Base-by-base conservation (phyloP, 108 stramenopile genomes). In the Parietichytrium sp. region DNA sequence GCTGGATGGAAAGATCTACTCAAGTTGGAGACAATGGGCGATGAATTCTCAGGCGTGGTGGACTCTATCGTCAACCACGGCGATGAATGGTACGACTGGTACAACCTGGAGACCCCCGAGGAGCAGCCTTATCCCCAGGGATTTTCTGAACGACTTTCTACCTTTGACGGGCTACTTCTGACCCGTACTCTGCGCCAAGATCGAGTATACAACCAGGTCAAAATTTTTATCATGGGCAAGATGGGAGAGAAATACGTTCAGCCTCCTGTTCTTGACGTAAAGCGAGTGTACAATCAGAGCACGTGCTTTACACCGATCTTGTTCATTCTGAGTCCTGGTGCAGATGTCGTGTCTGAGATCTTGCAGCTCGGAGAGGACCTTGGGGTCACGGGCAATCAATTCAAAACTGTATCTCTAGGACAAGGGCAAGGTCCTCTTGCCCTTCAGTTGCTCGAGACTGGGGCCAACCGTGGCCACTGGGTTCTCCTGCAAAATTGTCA, bases 401-500 rank as follows among this genome's bases (percentile, higher is more conserved):
- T 88, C 54, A 88, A 88, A 55, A 88, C 86, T 26, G 82, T 89
- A 4, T 86, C 88, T 3, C 83, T 92, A 3, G 91, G 91, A 3
- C 91, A 92, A 54, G 91, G 91, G 47, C 91, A 92, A 82, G 91
- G 88, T 2, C 89, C 89, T 4, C 52, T 89, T 30, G 91, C 91
- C 4, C 88, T 90, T 52, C 85, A 88, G 29, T 50, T 91, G 83
- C 85, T 92, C 79, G 90, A 92, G 29, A 82, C 84, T 49, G 91
- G 90, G 10, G 86, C 87, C 29, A 45, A 51, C 18, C 86, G 85
- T 45, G 91, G 91, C 23, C 86, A 92, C 89, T 92, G 91, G 91
- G 88, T 92, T 8, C 81, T 92, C 26, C 83, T 92, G 49, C 91
- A 92, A 79, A 92, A 92, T 61, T 91, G 90, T 79, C 91, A 92